Conservation (phyloP, 768 basidiomycete species). For the Mycena rebaudengoi region DNA sequence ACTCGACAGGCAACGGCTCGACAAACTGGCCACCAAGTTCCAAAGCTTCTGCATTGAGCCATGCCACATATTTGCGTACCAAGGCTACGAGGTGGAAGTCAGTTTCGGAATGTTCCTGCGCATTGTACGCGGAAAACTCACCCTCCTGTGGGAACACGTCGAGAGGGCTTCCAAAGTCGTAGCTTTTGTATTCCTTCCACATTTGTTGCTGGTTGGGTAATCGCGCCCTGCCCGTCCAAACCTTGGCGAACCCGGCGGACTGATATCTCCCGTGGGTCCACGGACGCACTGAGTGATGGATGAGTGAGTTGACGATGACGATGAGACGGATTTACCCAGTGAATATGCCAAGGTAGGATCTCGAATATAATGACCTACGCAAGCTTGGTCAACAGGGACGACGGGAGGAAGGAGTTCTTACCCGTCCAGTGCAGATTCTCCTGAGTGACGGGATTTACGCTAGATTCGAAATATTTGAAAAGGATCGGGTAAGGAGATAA, state of each 20-base stretch:
- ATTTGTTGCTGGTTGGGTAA: conserved; percentile 25
- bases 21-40: conserved; percentile 35
- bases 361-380: conserved; percentile 41
- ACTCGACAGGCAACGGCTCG: conserved; percentile 28
- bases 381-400: too few species aligned
- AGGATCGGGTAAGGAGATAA: not conserved
- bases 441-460: not conserved
- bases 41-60: conserved; percentile 33
- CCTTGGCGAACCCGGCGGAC: conserved; percentile 26
- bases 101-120: not conserved
- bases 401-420: too few species aligned
- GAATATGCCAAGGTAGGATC: conserved; percentile 43
- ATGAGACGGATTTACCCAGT: not conserved
- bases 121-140: not conserved
- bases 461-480: not conserved
- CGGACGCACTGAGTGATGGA: not conserved
- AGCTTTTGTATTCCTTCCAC: conserved; percentile 25
- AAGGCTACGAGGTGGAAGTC: conserved; percentile 11
- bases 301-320: not conserved
- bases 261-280: conserved; percentile 28
- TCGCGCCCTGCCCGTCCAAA: conserved; percentile 33
- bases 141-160: conserved; percentile 29
- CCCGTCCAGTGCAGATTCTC: conserved; percentile 31
- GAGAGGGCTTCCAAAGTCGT: conserved; percentile 12
- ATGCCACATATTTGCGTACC: conserved; percentile 25